A percentile compares a stretch with the other conserved stretches of the same genome.
Conservation (phyloP, 306 rosid species). For the Quercus ilex region DNA sequence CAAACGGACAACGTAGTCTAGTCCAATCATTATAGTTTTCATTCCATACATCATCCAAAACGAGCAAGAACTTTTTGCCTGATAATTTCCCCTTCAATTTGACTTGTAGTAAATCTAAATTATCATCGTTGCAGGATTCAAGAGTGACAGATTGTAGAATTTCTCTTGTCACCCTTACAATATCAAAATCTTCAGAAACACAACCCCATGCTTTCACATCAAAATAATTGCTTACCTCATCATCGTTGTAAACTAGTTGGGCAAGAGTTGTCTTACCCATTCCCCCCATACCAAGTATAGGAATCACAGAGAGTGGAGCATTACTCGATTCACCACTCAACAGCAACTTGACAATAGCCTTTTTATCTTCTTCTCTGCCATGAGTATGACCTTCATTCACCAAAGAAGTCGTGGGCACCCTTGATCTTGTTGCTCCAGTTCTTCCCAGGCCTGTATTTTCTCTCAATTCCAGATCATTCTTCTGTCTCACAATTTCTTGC, state of each 20-base stretch:
- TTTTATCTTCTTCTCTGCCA: too few species aligned
- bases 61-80: neutral
- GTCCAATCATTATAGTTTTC: neutral
- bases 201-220: neutral
- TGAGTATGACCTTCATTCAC: too few species aligned
- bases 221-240: rapidly evolving
- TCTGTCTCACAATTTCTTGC: neutral
- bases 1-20: neutral
- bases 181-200: neutral
- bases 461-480: neutral
- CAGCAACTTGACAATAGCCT: neutral
- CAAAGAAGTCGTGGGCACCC: neutral
- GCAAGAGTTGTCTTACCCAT: neutral
- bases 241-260: rapidly evolving
- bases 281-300: neutral
- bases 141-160: neutral
- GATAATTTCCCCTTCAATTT: neutral
- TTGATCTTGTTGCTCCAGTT: neutral
- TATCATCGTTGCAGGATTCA: neutral
- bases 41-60: neutral
- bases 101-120: neutral
- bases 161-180: neutral
- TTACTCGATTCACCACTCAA: neutral
- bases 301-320: neutral
- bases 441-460: neutral